Percentiles rank a stretch among this genome's conserved stretches.
These are phyloP conservation scores for Eucalyptus curtisii DNA, from an alignment of 345 rosid species.

Conservation along the genomic window DNA sequence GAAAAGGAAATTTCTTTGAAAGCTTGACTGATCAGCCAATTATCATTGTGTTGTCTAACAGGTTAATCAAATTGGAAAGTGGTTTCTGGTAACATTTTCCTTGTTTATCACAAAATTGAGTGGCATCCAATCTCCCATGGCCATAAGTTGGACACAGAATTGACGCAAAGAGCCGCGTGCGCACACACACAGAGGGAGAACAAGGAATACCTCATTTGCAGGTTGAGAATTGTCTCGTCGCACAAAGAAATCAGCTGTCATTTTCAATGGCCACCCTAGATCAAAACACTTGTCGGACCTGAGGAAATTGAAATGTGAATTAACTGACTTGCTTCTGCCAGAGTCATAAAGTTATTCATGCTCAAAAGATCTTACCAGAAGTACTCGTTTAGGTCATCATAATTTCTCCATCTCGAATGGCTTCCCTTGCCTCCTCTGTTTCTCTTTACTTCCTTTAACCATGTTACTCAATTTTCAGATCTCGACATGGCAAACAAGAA, in stretches of 20 bases:
- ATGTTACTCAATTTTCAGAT: conserved; percentile 3
- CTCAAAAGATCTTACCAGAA: conserved; percentile 58
- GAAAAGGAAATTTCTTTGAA: neutral
- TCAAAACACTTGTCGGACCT: conserved; percentile 77
- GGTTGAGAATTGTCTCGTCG: conserved; percentile 26
- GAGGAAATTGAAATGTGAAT: neutral
- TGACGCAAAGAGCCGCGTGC: neutral
- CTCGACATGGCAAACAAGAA: neutral
- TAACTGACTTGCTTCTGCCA: neutral
- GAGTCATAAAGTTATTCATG: neutral
- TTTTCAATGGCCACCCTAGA: conserved; percentile 67
- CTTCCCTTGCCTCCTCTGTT: conserved; percentile 78
- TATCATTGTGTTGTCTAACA: neutral
- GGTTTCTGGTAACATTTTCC: neutral
- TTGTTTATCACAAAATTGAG: neutral
- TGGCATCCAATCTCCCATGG: neutral
- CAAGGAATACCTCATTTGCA: conserved; percentile 25
- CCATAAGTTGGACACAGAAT: neutral
- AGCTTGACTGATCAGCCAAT: neutral
- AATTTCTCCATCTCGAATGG: conserved; percentile 98
- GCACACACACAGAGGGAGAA: neutral
- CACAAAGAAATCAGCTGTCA: conserved; percentile 58
- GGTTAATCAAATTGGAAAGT: neutral
- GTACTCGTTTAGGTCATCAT: conserved; percentile 95
- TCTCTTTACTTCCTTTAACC: conserved; percentile 65